A percentile compares a stretch with the other conserved stretches of the same genome.
These are phyloP conservation scores for Vararia minispora DNA, from an alignment of 768 basidiomycete genomes.

Conservation along the genomic window DNA sequence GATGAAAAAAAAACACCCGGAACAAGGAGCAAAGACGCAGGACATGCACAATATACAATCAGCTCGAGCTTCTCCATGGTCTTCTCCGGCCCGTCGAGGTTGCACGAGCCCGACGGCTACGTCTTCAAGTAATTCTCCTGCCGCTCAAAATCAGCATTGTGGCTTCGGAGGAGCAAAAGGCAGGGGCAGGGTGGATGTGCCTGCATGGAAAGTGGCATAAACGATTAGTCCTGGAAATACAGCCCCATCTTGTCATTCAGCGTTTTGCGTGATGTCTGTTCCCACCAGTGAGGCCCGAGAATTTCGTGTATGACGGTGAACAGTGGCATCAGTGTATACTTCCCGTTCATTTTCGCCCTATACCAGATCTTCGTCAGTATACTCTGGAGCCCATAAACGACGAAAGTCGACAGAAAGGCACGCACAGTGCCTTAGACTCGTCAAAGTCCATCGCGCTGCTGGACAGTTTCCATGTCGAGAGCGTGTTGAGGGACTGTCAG, in stretches of 20 bases:
- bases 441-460: slow-evolving; percentile 79
- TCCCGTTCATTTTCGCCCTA: slow-evolving; percentile 74
- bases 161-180: not conserved
- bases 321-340: slow-evolving; percentile 82
- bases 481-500: slow-evolving; percentile 93
- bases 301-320: slow-evolving; percentile 88
- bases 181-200: slow-evolving; percentile 26
- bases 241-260: slow-evolving; percentile 88
- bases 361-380: not conserved
- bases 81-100: slow-evolving; percentile 51
- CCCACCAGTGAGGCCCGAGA: slow-evolving; percentile 86
- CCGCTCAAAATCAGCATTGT: not conserved
- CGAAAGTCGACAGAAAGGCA: slow-evolving; percentile 8
- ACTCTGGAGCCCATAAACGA: not conserved
- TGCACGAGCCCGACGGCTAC: slow-evolving; percentile 49
- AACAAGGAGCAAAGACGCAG: no score
- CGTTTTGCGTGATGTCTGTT: slow-evolving; percentile 66
- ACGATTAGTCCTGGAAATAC: slow-evolving; percentile 94
- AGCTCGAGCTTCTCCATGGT: slow-evolving; percentile 64
- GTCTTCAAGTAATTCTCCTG: slow-evolving; percentile 95
- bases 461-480: slow-evolving; percentile 94
- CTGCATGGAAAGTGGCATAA: slow-evolving; percentile 92
- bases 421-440: slow-evolving; percentile 80
- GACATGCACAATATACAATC: no score
- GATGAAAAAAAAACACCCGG: no score